Conservation (phyloP, 306 rosid species). For the Acacia confusa region DNA sequence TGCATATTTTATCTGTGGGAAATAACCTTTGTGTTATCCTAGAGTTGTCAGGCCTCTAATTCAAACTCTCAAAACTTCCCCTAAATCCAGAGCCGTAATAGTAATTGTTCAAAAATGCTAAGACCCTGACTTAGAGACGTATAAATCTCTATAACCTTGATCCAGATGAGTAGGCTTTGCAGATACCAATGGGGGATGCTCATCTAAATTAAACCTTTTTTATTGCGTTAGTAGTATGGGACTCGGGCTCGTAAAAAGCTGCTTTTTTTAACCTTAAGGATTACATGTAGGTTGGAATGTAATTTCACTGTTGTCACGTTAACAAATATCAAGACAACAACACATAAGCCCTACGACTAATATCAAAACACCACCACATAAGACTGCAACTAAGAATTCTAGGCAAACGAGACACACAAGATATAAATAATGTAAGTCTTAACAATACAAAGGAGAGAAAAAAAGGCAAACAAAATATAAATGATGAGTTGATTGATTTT, state of each 20-base stretch:
- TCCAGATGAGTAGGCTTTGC: not conserved
- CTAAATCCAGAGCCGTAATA: not conserved
- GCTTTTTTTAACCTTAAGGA: not conserved
- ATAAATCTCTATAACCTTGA: not conserved
- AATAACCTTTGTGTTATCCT: not conserved
- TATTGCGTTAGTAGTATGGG: not conserved
- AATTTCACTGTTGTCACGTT: not conserved
- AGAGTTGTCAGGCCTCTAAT: not conserved
- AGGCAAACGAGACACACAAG: not conserved
- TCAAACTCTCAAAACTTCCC: not conserved
- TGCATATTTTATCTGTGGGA: not conserved
- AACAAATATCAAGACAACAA: not conserved
- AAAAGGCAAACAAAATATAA: not conserved
- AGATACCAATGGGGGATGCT: not conserved
- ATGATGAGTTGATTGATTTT: not conserved
- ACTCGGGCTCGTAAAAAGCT: not conserved
- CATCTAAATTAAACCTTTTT: not conserved
- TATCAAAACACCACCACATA: not conserved
- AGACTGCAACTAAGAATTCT: not conserved
- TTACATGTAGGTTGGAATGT: not conserved
- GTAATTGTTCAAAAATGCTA: not conserved
- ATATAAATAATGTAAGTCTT: no score
- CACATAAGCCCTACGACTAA: no score
- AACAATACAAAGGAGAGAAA: not conserved
- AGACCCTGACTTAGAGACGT: not conserved